phyloP scores from a whole-genome alignment of 192 early-diverging fungal genomes.

The Coemansia sp. region DNA sequence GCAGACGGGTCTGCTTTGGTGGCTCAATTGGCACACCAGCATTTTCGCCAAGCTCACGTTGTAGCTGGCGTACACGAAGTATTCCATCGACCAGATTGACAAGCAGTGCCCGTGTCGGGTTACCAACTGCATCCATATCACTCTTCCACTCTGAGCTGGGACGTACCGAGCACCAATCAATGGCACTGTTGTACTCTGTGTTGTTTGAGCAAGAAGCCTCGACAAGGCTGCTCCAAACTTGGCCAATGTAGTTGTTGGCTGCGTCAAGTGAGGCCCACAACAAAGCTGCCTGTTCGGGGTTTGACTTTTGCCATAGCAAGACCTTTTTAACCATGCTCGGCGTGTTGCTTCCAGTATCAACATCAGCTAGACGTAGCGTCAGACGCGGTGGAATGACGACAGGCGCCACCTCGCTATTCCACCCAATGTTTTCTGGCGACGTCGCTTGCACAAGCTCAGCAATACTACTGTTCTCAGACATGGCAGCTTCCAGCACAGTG shows the following conservation, averaged over 20 bases:
- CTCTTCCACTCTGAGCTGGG: slow-evolving; percentile 29
- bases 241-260: slow-evolving; percentile 56
- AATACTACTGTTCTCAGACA: slow-evolving; percentile 37
- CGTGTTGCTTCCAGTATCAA: slow-evolving; percentile 91
- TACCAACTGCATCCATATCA: neutral
- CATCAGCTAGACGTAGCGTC: slow-evolving; percentile 82
- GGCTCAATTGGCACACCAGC: slow-evolving; percentile 92
- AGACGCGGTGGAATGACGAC: slow-evolving; percentile 74
- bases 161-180: slow-evolving; percentile 53
- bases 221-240: slow-evolving; percentile 63
- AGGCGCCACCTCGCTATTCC: slow-evolving; percentile 67
- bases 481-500: slow-evolving; percentile 56
- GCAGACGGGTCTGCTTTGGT: slow-evolving; percentile 74
- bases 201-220: slow-evolving; percentile 23
- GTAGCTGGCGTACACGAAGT: slow-evolving; percentile 57
- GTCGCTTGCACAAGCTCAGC: slow-evolving; percentile 18
- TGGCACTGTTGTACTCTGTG: slow-evolving; percentile 29
- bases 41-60: slow-evolving; percentile 70
- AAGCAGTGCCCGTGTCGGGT: slow-evolving; percentile 46
- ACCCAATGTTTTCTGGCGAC: slow-evolving; percentile 52
- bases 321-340: slow-evolving; percentile 89
- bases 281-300: slow-evolving; percentile 59
- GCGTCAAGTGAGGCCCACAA: slow-evolving; percentile 57
- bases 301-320: slow-evolving; percentile 74
- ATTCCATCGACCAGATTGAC: slow-evolving; percentile 53